Evolutionary conservation across 805 yeast species (phyloP), one percentile per base, ranked within the genome.

Genomic region (Candida loeiensis): DNA sequence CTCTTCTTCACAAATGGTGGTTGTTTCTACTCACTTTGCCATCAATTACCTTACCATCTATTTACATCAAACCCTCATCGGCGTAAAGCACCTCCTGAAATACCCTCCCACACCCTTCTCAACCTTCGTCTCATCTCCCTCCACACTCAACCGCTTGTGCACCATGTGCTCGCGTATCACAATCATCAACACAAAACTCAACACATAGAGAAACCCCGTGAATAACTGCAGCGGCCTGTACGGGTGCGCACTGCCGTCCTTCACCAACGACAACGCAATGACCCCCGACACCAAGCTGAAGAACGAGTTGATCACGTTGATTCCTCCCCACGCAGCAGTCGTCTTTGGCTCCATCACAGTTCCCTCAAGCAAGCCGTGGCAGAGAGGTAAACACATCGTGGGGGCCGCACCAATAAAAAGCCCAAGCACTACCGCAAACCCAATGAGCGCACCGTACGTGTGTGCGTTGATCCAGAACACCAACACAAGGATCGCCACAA

Each of bases 201-300:
- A 57, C 13, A 72, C 51, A 46, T 71, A 74, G 35, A 74, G 57
- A 15, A 68, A 50, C 2, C 85, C 87, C 4, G 79, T 71, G 53
- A 79, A 80, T 1, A 79, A 65, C 49, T 80, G 87, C 2, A 82
- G 70, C 47, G 80, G 71, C 26, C 74, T 58, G 49, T 74, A 82
- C 3, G 86, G 84, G 9, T 48, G 43, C 4, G 40, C 11, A 6
- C 30, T 17, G 12, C 32, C 11, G 13, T 36, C 14, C 18, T 16
- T 22, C 6, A 21, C 29, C 24, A 79, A 53, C 3, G 77, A 68
- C 43, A 79, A 70, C 0, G 79, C 83, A 37, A 79, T 72, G 6
- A 76, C 69, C 57, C 79, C 85, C 4, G 78, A 63, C 1, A 71
- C 67, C 24, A 79, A 55, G 4, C 71, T 55, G 21, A 64, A 55